Conservation (phyloP, 768 basidiomycete genomes). For the Tylopilus felleus region DNA sequence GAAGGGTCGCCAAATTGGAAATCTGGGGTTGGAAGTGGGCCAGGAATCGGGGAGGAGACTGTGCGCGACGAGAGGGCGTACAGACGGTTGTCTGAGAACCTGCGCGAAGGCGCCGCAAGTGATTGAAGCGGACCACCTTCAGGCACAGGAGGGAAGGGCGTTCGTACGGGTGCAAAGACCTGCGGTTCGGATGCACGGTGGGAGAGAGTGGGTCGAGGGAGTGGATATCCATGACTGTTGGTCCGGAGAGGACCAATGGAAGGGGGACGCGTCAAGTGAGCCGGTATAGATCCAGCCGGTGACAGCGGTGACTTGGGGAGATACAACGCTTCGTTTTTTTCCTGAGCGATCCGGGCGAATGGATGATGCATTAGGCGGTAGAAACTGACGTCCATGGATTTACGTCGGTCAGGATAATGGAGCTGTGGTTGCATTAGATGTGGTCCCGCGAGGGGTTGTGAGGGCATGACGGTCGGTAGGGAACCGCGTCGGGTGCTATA, state of each 20-base stretch:
- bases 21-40: slow-evolving; percentile 58
- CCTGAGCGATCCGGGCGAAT: slow-evolving; percentile 32
- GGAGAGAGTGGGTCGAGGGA: slow-evolving; percentile 30
- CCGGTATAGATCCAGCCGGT: slow-evolving; percentile 29
- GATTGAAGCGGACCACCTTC: slow-evolving; percentile 18
- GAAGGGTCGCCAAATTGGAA: slow-evolving; percentile 64
- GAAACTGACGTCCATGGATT: slow-evolving; percentile 41
- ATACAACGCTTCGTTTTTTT: slow-evolving; percentile 34
- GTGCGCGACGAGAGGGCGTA: slow-evolving; percentile 48
- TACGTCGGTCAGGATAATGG: slow-evolving; percentile 36
- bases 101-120: slow-evolving; percentile 15
- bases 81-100: slow-evolving; percentile 44
- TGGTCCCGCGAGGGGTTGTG: slow-evolving; percentile 21
- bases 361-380: slow-evolving; percentile 52
- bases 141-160: slow-evolving; percentile 33
- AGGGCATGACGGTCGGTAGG: slow-evolving; percentile 42
- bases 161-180: slow-evolving; percentile 37
- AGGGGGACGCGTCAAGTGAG: slow-evolving; percentile 36
- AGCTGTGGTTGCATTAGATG: slow-evolving; percentile 35
- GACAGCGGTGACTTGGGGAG: slow-evolving; percentile 34
- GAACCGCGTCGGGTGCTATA: slow-evolving; percentile 50
- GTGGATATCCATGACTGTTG: slow-evolving; percentile 45
- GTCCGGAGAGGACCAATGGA: slow-evolving; percentile 42
- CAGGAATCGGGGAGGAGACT: slow-evolving; percentile 44
- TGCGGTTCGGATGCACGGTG: slow-evolving; percentile 35